Evolutionary conservation across 768 basidiomycete species (phyloP).

Genomic region (Harrya chromipes): DNA sequence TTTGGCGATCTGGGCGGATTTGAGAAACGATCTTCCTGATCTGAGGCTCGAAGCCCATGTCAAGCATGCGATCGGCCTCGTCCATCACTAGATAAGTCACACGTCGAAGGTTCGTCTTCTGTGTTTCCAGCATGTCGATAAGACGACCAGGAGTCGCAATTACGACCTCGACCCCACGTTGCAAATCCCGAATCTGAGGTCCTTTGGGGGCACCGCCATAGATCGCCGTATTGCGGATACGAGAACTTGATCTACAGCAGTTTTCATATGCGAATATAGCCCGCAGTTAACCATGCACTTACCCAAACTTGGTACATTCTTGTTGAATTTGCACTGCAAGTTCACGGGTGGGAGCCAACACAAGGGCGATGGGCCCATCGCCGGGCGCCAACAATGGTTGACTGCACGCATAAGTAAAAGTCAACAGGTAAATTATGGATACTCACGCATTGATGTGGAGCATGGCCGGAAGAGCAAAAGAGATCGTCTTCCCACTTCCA

Average conservation of each 20-base stretch:
- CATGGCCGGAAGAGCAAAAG: constrained; percentile 98
- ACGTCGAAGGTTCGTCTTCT: constrained; percentile 94
- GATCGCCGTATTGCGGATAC: constrained; percentile 97
- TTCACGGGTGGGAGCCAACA: constrained; percentile 96
- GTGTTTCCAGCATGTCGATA: constrained; percentile 97
- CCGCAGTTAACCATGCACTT: constrained; percentile 22
- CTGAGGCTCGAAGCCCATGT: constrained; percentile 99
- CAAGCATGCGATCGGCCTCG: constrained; percentile 99
- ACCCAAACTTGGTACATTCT: constrained; percentile 98
- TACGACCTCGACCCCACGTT: constrained; percentile 95
- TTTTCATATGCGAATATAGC: neutral
- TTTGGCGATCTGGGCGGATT: constrained; percentile 97
- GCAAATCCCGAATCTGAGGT: constrained; percentile 95
- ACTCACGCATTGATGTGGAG: constrained; percentile 98
- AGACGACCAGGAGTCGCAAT: constrained; percentile 99
- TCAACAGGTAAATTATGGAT: neutral
- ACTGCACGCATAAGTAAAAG: constrained; percentile 35
- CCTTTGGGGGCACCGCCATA: constrained; percentile 99
- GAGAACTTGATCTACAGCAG: constrained; percentile 68
- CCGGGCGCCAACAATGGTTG: constrained; percentile 92
- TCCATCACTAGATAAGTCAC: constrained; percentile 99
- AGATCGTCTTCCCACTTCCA: constrained; percentile 97
- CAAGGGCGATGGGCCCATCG: constrained; percentile 95
- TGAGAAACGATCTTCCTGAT: constrained; percentile 97
- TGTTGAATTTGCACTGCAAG: constrained; percentile 98